Percentiles rank a stretch among this genome's conserved stretches.
phyloP scores from a whole-genome alignment of 2,329 filamentous ascomycete genomes.

The Biscogniauxia marginata region DNA sequence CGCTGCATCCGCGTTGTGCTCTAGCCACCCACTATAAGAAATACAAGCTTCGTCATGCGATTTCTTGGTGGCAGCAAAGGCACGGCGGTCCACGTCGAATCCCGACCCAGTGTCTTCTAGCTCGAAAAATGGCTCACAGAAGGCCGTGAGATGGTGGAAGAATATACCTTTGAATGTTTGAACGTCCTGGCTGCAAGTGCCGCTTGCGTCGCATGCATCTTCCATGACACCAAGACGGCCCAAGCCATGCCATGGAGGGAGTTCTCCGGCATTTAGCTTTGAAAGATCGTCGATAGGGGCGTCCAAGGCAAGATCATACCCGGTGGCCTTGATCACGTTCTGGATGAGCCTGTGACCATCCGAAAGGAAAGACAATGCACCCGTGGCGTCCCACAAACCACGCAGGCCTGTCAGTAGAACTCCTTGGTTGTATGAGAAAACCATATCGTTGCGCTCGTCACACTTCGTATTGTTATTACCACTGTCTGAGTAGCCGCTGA shows the following conservation, averaged over 20 bases:
- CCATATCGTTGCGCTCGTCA: conserved; percentile 80
- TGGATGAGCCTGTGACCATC: conserved; percentile 79
- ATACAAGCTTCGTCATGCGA: conserved; percentile 62
- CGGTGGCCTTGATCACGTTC: conserved; percentile 74
- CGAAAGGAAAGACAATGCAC: conserved; percentile 65
- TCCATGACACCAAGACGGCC: conserved; percentile 80
- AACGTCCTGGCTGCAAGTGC: conserved; percentile 74
- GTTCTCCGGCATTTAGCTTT: conserved; percentile 32
- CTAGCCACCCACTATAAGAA: conserved; percentile 72
- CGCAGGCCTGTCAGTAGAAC: conserved; percentile 80
- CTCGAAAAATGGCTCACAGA: conserved; percentile 66
- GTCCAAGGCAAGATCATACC: conserved; percentile 58
- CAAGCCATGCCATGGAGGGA: conserved; percentile 68
- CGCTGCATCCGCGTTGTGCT: conserved; percentile 74
- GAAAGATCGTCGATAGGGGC: conserved; percentile 41
- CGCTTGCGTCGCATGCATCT: conserved; percentile 75
- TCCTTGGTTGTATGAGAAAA: conserved; percentile 96
- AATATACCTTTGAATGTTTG: conserved; percentile 96
- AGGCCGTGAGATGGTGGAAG: conserved; percentile 81
- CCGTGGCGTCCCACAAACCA: conserved; percentile 77
- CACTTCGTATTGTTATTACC: conserved; percentile 69
- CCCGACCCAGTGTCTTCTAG: conserved; percentile 25
- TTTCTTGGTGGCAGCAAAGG: conserved; percentile 28
- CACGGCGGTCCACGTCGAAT: conserved; percentile 29
- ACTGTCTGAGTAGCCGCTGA: conserved; percentile 61